Base-by-base conservation (phyloP, 2,329 filamentous ascomycete genomes). In the Phialophora tarda region DNA sequence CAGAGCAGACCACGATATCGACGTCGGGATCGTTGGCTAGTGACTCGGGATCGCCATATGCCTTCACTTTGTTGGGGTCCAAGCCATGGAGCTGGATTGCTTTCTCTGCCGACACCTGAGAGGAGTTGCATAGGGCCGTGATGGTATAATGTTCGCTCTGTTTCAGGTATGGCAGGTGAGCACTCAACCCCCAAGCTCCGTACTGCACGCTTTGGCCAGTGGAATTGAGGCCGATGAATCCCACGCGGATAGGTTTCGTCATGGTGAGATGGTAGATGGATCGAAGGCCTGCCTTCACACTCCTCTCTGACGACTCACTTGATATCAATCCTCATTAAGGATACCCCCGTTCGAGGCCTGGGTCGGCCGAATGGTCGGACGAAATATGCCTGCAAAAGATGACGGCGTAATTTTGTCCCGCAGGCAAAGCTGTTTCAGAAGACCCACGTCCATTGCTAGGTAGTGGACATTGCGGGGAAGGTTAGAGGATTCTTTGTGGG, bases 1-100 rank as follows among this genome's bases (percentile, higher is more conserved):
- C 86, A 50, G 74, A 78, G 69, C 82, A 82, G 6, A 87, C 82
- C 0, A 89, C 82, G 0, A 88, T 75, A 12, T 87, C 82, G 8
- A 88, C 75, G 8, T 82, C 75, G 0, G 76, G 69, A 62, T 87
- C 84, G 0, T 75, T 74, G 0, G 84, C 84, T 0, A 87, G 48
- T 10, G 50, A 62, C 23, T 62, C 30, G 2, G 59, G 59, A 28
- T 62, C 50, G 61, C 82, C 84, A 63, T 87, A 86, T 2, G 59
- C 34, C 0, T 82, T 77, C n/a, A 78, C 80, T 1, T 80, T 81
- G 3, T 72, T 73, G 0, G 75, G 55, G 0, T 78, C 72, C 0
- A 86, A 77, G 0, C 77, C 73, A 71, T 80, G 85, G 1, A 76
- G 69, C 1, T 73, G 48, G 28, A 82, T 82, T 12, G 83, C 81